phyloP scores from a whole-genome alignment of 2,329 filamentous ascomycete species.

The Calonectria multiphialidica region DNA sequence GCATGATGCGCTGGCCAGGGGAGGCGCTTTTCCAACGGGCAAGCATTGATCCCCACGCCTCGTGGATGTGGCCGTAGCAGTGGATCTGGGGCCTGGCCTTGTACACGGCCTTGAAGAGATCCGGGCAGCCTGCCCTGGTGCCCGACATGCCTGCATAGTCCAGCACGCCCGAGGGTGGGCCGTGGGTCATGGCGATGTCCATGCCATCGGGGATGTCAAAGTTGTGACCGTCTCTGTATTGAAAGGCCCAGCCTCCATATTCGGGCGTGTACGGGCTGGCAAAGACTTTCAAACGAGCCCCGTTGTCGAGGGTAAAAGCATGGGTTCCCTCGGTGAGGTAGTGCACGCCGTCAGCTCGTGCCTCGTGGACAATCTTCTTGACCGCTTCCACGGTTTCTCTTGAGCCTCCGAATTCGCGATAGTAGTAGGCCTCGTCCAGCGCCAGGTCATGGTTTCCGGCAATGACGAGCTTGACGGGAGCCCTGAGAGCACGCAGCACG shows the following conservation, averaged over 20 bases:
- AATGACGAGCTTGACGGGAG: slow-evolving; percentile 66
- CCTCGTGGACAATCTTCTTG: slow-evolving; percentile 52
- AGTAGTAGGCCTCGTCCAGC: slow-evolving; percentile 48
- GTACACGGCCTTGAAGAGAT: slow-evolving; percentile 60
- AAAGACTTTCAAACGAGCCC: slow-evolving; percentile 61
- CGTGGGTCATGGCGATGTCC: slow-evolving; percentile 67
- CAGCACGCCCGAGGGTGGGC: slow-evolving; percentile 64
- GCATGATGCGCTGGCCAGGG: background rate
- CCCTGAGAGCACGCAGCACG: slow-evolving; percentile 56
- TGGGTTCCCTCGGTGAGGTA: slow-evolving; percentile 64
- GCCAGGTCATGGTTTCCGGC: slow-evolving; percentile 67
- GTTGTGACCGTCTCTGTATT: slow-evolving; percentile 57
- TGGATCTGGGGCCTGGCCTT: slow-evolving; percentile 59
- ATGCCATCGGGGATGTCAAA: slow-evolving; percentile 50
- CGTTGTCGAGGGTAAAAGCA: slow-evolving; percentile 61
- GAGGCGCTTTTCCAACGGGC: slow-evolving; percentile 60
- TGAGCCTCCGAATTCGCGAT: slow-evolving; percentile 12
- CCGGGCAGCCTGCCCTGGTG: slow-evolving; percentile 55
- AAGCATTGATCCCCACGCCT: slow-evolving; percentile 68
- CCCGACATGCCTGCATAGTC: slow-evolving; percentile 50
- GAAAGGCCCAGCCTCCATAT: slow-evolving; percentile 61
- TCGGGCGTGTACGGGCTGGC: slow-evolving; percentile 67
- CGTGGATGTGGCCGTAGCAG: slow-evolving; percentile 72
- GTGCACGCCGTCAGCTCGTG: slow-evolving; percentile 53
- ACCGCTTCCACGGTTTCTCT: slow-evolving; percentile 47